phyloP scores from a whole-genome alignment of 2,329 filamentous ascomycete genomes.

The Ophiostoma quercus region DNA sequence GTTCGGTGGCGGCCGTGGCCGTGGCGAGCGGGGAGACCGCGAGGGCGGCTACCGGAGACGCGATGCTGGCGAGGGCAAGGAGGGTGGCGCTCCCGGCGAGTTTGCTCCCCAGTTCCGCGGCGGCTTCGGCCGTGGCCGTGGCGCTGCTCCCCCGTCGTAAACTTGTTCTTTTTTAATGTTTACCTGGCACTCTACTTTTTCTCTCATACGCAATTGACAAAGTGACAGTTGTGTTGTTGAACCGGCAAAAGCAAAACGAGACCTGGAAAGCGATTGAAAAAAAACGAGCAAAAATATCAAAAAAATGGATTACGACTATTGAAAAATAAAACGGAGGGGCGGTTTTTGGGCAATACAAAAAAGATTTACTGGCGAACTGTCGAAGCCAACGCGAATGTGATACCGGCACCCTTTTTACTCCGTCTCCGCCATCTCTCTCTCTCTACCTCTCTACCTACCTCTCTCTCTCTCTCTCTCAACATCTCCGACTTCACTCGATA shows the following conservation, averaged over 20 bases:
- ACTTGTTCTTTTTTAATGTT: conserved; percentile 22
- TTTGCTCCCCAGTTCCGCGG: conserved; percentile 91
- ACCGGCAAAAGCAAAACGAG: conserved; percentile 7
- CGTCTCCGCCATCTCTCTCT: conserved; percentile 5
- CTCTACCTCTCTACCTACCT: neutral
- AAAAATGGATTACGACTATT: conserved; percentile 14
- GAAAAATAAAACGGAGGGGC: conserved; percentile 1
- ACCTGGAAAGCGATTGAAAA: neutral
- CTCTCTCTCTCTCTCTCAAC: neutral
- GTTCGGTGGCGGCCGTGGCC: conserved; percentile 71
- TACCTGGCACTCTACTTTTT: conserved; percentile 18
- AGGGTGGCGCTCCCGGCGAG: conserved; percentile 85
- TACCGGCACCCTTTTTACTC: conserved; percentile 20
- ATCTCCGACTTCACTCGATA: conserved; percentile 12
- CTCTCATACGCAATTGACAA: neutral
- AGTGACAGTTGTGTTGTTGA: neutral
- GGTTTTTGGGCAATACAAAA: conserved; percentile 15
- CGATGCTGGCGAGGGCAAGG: conserved; percentile 80
- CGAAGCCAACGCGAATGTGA: conserved; percentile 17
- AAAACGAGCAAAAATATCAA: conserved; percentile 4
- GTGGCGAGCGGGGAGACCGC: conserved; percentile 72
- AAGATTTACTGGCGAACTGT: conserved; percentile 8
- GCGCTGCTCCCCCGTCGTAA: conserved; percentile 65
- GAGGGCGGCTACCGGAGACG: conserved; percentile 90
- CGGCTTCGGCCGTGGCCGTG: conserved; percentile 81